phyloP scores from a whole-genome alignment of 2,329 filamentous ascomycete species.

The Pezicula radicicola region DNA sequence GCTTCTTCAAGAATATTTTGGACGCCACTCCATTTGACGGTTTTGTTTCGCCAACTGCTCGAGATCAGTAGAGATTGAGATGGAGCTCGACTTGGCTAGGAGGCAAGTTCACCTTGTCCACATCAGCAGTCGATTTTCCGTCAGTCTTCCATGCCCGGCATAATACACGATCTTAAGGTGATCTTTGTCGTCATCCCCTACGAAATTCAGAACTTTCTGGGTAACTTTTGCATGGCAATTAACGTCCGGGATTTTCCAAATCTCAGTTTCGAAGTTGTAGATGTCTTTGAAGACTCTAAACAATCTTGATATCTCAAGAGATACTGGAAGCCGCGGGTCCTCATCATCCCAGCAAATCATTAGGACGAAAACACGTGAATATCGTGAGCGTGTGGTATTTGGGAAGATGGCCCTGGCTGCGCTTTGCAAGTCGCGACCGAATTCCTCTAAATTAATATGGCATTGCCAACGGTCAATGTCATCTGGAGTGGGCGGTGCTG shows the following conservation, averaged over 20 bases:
- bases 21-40: constrained; percentile 77
- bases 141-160: constrained; percentile 12
- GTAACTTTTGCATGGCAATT: constrained; percentile 6
- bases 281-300: constrained; percentile 14
- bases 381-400: constrained; percentile 6
- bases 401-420: constrained; percentile 20
- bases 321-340: constrained; percentile 6
- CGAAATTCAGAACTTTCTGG: constrained; percentile 13
- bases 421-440: constrained; percentile 16
- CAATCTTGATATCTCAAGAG: constrained; percentile 11
- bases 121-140: constrained; percentile 7
- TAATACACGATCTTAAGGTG: constrained; percentile 22
- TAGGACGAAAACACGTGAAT: constrained; percentile 18
- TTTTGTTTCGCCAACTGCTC: constrained; percentile 10
- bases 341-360: constrained; percentile 18
- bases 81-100: too few relatives aligned
- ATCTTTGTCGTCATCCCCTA: constrained; percentile 13
- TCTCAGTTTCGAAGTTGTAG: constrained; percentile 17
- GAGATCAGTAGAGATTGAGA: too few relatives aligned
- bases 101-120: constrained; percentile 13
- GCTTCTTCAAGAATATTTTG: constrained; percentile 57
- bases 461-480: constrained; percentile 15
- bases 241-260: constrained; percentile 16
- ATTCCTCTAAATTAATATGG: constrained; percentile 14
- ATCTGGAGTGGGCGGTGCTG: constrained; percentile 4